Evolutionary conservation across 768 basidiomycete genomes (phyloP).

Genomic region (Gloeophyllum trabeum): DNA sequence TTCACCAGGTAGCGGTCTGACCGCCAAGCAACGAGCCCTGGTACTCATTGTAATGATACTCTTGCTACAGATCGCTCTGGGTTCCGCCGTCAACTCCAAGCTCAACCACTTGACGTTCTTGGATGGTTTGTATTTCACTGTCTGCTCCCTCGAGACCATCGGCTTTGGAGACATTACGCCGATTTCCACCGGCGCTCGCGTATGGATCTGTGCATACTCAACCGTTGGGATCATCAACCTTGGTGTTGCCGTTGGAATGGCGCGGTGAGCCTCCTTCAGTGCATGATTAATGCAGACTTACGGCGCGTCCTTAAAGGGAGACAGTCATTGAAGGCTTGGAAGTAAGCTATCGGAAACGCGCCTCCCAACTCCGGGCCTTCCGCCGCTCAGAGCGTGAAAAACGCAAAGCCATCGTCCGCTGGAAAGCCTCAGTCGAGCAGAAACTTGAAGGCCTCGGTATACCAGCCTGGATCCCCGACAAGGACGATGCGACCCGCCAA

Average conservation of each 20-base stretch:
- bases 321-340: conserved; percentile 66
- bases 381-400: conserved; percentile 31
- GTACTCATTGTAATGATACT: conserved; percentile 70
- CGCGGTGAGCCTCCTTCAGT: not conserved
- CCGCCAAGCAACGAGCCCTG: conserved; percentile 69
- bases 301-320: conserved; percentile 55
- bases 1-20: conserved; percentile 55
- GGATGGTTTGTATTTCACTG: conserved; percentile 68
- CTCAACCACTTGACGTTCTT: conserved; percentile 50
- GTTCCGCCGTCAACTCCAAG: conserved; percentile 47
- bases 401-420: conserved; percentile 36
- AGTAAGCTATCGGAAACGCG: conserved; percentile 46
- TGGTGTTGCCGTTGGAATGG: conserved; percentile 19
- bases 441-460: conserved; percentile 38
- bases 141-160: conserved; percentile 56
- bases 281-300: conserved; percentile 19
- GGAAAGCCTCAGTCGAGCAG: conserved; percentile 54
- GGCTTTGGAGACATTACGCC: conserved; percentile 75
- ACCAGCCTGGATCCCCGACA: conserved; percentile 43
- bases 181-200: conserved; percentile 31
- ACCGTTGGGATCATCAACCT: conserved; percentile 52
- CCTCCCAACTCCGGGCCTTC: conserved; percentile 31
- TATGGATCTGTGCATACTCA: conserved; percentile 50
- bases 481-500: conserved; percentile 4
- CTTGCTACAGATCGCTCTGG: conserved; percentile 63